A percentile compares a stretch with the other conserved stretches of the same genome.
Conservation (phyloP, 1,139 yeast genomes). For the Yamadazyma atmosphaerica region DNA sequence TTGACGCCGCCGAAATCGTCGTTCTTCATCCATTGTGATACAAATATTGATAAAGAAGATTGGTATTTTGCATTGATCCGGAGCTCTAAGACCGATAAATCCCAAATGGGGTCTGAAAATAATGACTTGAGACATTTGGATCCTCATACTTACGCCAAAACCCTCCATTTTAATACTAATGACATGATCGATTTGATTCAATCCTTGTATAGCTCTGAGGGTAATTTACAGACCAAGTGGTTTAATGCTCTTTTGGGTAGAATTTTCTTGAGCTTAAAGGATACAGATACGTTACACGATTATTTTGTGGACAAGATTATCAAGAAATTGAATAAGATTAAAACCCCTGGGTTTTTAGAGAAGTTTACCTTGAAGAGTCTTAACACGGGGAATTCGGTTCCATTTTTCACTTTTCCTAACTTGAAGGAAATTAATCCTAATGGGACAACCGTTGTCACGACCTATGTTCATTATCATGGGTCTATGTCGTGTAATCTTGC, state of each 20-base stretch:
- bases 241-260: conserved; percentile 84
- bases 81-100: conserved; percentile 52
- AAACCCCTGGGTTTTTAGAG: conserved; percentile 84
- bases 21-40: conserved; percentile 74
- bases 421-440: conserved; percentile 74
- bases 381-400: conserved; percentile 79
- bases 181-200: conserved; percentile 76
- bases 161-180: conserved; percentile 68
- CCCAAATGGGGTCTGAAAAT: too few relatives aligned
- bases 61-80: conserved; percentile 85
- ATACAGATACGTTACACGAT: conserved; percentile 63
- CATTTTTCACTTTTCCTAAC: conserved; percentile 73
- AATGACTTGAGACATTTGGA: conserved; percentile 9
- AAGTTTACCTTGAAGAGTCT: conserved; percentile 73
- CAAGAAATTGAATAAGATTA: conserved; percentile 73
- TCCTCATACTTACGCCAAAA: conserved; percentile 54
- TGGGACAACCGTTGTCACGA: conserved; percentile 67
- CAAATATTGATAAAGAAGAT: conserved; percentile 82
- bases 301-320: conserved; percentile 60
- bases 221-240: conserved; percentile 86
- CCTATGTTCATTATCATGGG: conserved; percentile 71
- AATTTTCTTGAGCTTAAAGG: conserved; percentile 70
- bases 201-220: conserved; percentile 76
- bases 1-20: conserved; percentile 52
- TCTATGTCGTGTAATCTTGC: conserved; percentile 71